Percentiles rank a stretch among this genome's conserved stretches.
phyloP scores from a whole-genome alignment of 1,284 basidiomycete species.

The Rhodotorula sp. region DNA sequence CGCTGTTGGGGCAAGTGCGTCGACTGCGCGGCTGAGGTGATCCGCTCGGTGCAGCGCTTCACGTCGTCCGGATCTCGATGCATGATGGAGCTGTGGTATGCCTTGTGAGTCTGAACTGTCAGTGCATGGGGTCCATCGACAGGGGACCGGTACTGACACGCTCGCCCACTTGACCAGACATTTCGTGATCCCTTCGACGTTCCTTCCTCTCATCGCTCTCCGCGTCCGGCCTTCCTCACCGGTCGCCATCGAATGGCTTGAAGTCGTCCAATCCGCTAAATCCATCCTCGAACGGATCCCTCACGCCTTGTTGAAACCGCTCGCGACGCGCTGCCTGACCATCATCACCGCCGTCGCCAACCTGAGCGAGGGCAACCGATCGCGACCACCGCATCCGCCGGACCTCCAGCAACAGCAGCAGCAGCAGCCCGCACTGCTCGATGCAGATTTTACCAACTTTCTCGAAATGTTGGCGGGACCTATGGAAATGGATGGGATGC shows the following conservation, averaged over 20 bases:
- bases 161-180: background rate
- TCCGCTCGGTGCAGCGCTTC: constrained; percentile 4
- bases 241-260: constrained; percentile 11
- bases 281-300: constrained; percentile 14
- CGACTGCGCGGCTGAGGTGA: constrained; percentile 6
- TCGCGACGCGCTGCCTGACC: constrained; percentile 7
- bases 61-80: background rate
- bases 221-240: constrained; percentile 12
- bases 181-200: constrained; percentile 14
- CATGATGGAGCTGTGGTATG: constrained; percentile 20
- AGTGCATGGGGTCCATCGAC: no score
- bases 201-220: constrained; percentile 13
- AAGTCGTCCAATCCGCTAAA: constrained; percentile 8
- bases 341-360: constrained; percentile 15
- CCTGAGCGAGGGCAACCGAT: background rate
- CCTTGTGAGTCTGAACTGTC: background rate
- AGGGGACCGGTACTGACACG: background rate
- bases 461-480: constrained; percentile 11
- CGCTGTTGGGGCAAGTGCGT: constrained; percentile 5
- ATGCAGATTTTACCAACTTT: constrained; percentile 16
- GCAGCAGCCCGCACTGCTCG: background rate
- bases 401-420: no score
- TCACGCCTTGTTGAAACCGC: constrained; percentile 7
- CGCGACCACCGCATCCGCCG: background rate
- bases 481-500: background rate